These are phyloP conservation scores for Phaeolepiota aurea DNA, from an alignment of 768 basidiomycete species.

Conservation along the genomic window DNA sequence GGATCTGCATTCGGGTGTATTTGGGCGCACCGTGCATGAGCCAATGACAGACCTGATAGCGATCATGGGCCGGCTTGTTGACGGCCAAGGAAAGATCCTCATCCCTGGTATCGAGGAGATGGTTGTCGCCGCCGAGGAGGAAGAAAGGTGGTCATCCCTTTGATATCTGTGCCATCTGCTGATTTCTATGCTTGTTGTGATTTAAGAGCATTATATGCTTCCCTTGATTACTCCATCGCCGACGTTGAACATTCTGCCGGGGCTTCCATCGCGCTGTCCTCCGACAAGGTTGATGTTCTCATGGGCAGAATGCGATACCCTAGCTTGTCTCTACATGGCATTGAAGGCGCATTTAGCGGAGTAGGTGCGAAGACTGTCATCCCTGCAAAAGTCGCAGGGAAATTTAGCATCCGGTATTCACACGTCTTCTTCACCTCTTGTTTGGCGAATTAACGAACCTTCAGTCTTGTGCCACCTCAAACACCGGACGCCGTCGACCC, in stretches of 20 bases:
- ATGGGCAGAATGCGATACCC: conserved; percentile 95
- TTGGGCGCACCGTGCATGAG: conserved; percentile 75
- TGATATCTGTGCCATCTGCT: not conserved
- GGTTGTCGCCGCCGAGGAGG: conserved; percentile 62
- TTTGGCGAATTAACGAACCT: not conserved
- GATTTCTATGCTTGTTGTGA: not conserved
- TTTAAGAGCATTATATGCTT: conserved; percentile 57
- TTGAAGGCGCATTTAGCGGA: conserved; percentile 89
- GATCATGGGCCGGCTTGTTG: conserved; percentile 82
- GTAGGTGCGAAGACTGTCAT: conserved; percentile 89
- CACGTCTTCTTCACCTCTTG: not conserved
- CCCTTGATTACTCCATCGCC: conserved; percentile 59
- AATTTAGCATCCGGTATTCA: conserved; percentile 85
- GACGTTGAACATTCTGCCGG: conserved; percentile 77
- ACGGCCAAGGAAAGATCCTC: conserved; percentile 70
- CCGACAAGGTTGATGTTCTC: conserved; percentile 69
- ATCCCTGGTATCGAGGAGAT: conserved; percentile 85
- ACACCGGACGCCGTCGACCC: conserved; percentile 68
- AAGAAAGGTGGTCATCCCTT: conserved; percentile 45
- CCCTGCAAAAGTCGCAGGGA: conserved; percentile 80
- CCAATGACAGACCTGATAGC: conserved; percentile 91
- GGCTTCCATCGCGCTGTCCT: conserved; percentile 62
- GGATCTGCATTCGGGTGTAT: conserved; percentile 88
- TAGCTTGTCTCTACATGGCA: conserved; percentile 87
- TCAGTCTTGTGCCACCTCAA: conserved; percentile 67